Percentiles rank a stretch among this genome's conserved stretches.
Evolutionary conservation across 495 filamentous ascomycete species (phyloP).

Genomic region (Filosporella fistucella): DNA sequence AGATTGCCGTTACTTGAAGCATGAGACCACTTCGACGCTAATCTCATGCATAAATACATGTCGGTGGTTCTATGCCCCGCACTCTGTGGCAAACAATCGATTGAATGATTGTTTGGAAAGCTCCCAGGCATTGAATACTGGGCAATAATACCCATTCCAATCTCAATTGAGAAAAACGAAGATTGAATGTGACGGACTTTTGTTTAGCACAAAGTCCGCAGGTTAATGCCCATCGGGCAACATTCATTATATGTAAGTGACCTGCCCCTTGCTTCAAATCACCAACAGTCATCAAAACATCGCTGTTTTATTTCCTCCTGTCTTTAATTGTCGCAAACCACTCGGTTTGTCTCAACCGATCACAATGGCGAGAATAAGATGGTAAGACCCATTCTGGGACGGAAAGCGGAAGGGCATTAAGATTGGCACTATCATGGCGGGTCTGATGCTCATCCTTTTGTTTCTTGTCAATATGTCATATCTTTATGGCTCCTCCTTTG

Average conservation of each 20-base stretch:
- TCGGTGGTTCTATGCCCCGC: no score
- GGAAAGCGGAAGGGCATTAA: constrained; percentile 1
- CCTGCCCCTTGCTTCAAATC: neutral
- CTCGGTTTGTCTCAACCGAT: neutral
- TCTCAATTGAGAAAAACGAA: no score
- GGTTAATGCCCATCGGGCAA: no score
- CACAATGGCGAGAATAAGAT: neutral
- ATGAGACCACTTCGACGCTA: no score
- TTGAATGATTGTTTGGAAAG: no score
- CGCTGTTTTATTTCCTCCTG: neutral
- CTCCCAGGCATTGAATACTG: no score
- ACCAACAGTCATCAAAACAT: neutral
- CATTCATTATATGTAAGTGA: neutral
- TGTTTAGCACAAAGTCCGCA: no score
- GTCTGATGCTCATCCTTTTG: constrained; percentile 25
- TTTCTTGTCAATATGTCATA: constrained; percentile 40
- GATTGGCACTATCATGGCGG: neutral
- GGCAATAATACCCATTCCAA: no score
- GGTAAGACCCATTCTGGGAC: constrained; percentile 2
- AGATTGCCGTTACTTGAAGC: no score
- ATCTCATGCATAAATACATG: no score
- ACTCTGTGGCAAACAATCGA: no score
- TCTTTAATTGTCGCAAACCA: neutral
- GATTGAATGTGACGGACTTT: no score
- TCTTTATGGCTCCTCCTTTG: constrained; percentile 38